A percentile compares a stretch with the other conserved stretches of the same genome.
These are phyloP conservation scores for Ustilago bromivora DNA, from an alignment of 1,284 basidiomycete species.

Conservation along the genomic window DNA sequence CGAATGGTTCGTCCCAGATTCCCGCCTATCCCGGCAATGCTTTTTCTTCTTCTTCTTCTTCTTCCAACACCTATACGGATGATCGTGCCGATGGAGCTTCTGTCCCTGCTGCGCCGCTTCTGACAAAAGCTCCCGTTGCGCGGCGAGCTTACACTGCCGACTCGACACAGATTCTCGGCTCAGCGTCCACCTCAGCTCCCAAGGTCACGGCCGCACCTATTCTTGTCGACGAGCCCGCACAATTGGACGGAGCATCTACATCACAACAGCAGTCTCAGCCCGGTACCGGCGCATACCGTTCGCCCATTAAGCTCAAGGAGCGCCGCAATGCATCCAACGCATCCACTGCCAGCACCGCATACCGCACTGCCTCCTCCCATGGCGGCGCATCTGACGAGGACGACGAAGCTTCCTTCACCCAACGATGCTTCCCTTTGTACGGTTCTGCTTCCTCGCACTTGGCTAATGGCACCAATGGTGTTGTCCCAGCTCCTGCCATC, in stretches of 20 bases:
- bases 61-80: background rate
- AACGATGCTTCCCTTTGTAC: slow-evolving; percentile 27
- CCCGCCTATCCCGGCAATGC: slow-evolving; percentile 14
- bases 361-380: slow-evolving; percentile 45
- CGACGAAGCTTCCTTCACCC: slow-evolving; percentile 23
- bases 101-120: slow-evolving; percentile 10
- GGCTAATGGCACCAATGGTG: slow-evolving; percentile 13
- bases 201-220: background rate
- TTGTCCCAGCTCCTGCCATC: slow-evolving; percentile 34
- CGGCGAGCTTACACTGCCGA: slow-evolving; percentile 47
- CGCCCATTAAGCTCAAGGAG: slow-evolving; percentile 18
- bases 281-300: slow-evolving; percentile 2
- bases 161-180: slow-evolving; percentile 15
- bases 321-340: slow-evolving; percentile 44
- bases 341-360: slow-evolving; percentile 47
- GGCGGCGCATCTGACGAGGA: slow-evolving; percentile 33
- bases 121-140: slow-evolving; percentile 37
- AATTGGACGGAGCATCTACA: slow-evolving; percentile 1
- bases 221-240: slow-evolving; percentile 26
- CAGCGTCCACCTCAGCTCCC: background rate
- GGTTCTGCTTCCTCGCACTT: slow-evolving; percentile 27
- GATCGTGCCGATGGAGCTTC: background rate
- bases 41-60: background rate
- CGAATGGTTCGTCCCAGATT: slow-evolving; percentile 19
- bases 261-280: slow-evolving; percentile 20